These are phyloP conservation scores for Amanita pallidorosea DNA, from an alignment of 768 basidiomycete species.

Conservation along the genomic window DNA sequence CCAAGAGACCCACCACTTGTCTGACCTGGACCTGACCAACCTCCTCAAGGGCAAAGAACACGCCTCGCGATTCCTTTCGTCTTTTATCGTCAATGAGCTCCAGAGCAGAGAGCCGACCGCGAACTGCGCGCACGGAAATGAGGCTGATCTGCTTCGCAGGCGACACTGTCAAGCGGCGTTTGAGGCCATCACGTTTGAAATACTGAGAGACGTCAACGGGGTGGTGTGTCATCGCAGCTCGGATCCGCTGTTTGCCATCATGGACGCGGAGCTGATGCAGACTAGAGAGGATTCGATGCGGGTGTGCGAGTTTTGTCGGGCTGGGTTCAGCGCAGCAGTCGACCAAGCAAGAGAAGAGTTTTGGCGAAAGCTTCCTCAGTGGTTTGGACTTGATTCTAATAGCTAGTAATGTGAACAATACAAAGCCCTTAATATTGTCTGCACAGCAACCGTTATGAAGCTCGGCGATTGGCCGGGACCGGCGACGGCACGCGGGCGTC, in stretches of 20 bases:
- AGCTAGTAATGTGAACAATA: too few relatives aligned
- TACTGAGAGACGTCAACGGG: conserved; percentile 65
- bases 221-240: conserved; percentile 53
- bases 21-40: conserved; percentile 43
- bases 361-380: conserved; percentile 52
- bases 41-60: conserved; percentile 64
- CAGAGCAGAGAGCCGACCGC: conserved; percentile 49
- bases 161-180: conserved; percentile 62
- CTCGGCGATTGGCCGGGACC: background rate
- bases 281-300: conserved; percentile 42
- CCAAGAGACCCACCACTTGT: conserved; percentile 27
- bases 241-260: conserved; percentile 62
- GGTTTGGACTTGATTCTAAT: conserved; percentile 37
- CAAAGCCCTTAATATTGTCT: too few relatives aligned
- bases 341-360: conserved; percentile 50
- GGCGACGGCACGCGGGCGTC: background rate
- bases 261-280: conserved; percentile 59
- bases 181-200: conserved; percentile 64
- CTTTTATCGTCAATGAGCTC: conserved; percentile 65
- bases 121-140: conserved; percentile 38
- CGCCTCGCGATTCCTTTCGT: conserved; percentile 63
- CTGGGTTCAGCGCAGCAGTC: conserved; percentile 52
- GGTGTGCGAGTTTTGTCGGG: conserved; percentile 54
- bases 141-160: conserved; percentile 30
- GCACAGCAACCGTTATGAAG: too few relatives aligned